Evolutionary conservation across 495 filamentous ascomycete species (phyloP).

Genomic region (Xylaria curta): DNA sequence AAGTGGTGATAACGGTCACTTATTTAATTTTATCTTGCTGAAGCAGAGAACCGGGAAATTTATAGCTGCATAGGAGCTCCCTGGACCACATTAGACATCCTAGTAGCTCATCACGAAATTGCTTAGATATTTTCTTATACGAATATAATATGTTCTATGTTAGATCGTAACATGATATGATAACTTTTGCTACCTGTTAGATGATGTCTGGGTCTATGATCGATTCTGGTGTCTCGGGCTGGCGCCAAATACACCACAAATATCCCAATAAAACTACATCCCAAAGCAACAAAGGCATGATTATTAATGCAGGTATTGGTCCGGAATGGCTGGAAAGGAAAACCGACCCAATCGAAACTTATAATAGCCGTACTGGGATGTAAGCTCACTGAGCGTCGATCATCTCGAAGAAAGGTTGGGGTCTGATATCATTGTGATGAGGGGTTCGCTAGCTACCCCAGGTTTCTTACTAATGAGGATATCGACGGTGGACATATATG

Average conservation of each 20-base stretch:
- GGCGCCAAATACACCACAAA: background rate
- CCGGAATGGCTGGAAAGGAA: background rate
- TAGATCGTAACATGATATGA: too few species aligned
- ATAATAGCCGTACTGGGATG: background rate
- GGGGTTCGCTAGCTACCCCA: slow-evolving; percentile 13
- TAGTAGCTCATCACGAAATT: background rate
- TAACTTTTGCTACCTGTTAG: background rate
- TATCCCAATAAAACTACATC: background rate
- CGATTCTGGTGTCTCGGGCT: background rate
- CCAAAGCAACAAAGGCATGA: background rate
- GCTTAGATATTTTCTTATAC: background rate
- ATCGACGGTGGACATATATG: slow-evolving; percentile 10
- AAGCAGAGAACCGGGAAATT: too few species aligned
- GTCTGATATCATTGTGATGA: slow-evolving; percentile 29
- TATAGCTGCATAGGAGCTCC: too few species aligned
- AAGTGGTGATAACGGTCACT: too few species aligned
- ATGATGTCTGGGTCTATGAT: background rate
- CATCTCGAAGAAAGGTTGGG: slow-evolving; percentile 4
- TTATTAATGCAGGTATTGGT: background rate
- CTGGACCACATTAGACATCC: too few species aligned
- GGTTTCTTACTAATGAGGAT: slow-evolving; percentile 26
- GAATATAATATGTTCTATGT: background rate
- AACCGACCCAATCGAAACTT: background rate
- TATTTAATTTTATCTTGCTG: too few species aligned
- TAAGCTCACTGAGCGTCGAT: slow-evolving; percentile 12